Evolutionary conservation across 2,329 filamentous ascomycete genomes (phyloP).

Genomic region (Tolypocladium tropicale): DNA sequence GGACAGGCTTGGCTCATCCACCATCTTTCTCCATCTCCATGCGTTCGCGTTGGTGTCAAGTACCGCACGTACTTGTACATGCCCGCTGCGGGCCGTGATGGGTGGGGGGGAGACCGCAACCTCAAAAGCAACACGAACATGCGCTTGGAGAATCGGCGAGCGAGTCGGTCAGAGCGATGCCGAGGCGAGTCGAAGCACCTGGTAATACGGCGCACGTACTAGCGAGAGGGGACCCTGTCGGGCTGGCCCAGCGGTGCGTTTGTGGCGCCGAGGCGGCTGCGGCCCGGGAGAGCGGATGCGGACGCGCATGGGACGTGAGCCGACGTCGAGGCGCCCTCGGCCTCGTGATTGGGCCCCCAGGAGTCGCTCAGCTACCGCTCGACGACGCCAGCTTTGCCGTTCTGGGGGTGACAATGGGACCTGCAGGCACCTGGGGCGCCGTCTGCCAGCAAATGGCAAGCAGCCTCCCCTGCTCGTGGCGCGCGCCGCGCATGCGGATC

Average conservation of each 20-base stretch:
- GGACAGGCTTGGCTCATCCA: neutral
- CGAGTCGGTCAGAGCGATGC: neutral
- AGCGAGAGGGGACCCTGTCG: neutral
- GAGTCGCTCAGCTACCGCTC: neutral
- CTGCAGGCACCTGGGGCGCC: neutral
- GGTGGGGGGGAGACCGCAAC: neutral
- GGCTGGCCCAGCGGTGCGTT: neutral
- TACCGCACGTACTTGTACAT: neutral
- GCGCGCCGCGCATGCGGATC: neutral
- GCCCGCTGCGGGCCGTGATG: neutral
- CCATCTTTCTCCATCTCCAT: neutral
- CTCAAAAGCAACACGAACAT: neutral
- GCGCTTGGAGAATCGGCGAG: neutral
- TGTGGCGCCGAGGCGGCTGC: neutral
- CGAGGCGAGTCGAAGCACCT: neutral
- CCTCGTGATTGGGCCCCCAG: neutral
- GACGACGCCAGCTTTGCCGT: neutral
- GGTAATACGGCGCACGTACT: neutral
- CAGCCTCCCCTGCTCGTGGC: neutral
- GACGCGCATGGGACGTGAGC: neutral
- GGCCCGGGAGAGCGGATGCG: neutral
- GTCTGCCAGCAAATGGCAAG: neutral
- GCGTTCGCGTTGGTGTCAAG: neutral
- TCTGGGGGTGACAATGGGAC: neutral
- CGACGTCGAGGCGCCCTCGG: neutral